Base-by-base conservation (phyloP, 371 early-diverging fungal genomes). In the Phascolomyces articulosus region DNA sequence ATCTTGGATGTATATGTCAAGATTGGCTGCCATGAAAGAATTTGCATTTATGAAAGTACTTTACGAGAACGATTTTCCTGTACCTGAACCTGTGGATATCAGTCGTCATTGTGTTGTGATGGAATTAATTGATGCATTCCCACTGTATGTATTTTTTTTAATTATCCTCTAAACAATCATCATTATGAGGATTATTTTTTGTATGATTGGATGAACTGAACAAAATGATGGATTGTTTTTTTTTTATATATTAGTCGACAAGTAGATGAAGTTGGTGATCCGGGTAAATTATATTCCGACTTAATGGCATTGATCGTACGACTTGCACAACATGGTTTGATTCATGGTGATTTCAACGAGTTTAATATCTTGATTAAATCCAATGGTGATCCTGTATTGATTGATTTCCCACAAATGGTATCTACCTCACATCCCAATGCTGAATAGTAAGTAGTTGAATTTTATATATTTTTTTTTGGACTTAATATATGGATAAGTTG, bases 391-490 rank as follows among this genome's bases (percentile, higher is more conserved):
- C 93, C 93, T 53, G 80, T 99, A 9, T 77, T 99, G 57, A 99
- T 99, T 62, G 99, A 99, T 87, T 99, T 99, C 77, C 99, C 99
- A 1, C 99, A 99, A 78, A 99, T 99, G 98, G 95, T 99, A 3
- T 95, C 96, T 20, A 97, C 93, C 0, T 91, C 90, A 9, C 98
- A 99, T 73, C 66, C 83, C 8, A 96, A 97, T 67, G 99, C 99
- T 29, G 95, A 97, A 82, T 92, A 83, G 83, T 92, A 80, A 70
- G 75, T n/a, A n/a, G n/a, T 63, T 44, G 2, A 40, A 34, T 49
- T 40, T 15, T 24, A 38, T 4, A 18, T 48, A 11, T 44, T 4
- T 18, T n/a, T 51, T 1, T 23, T 29, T 28, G n/a, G n/a, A n/a
- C n/a, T n/a, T n/a, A n/a, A n/a, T 40, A 29, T 54, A 18, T 40